Conservation (phyloP, 352 stramenopile genomes). For the Pythium phragmiticola region DNA sequence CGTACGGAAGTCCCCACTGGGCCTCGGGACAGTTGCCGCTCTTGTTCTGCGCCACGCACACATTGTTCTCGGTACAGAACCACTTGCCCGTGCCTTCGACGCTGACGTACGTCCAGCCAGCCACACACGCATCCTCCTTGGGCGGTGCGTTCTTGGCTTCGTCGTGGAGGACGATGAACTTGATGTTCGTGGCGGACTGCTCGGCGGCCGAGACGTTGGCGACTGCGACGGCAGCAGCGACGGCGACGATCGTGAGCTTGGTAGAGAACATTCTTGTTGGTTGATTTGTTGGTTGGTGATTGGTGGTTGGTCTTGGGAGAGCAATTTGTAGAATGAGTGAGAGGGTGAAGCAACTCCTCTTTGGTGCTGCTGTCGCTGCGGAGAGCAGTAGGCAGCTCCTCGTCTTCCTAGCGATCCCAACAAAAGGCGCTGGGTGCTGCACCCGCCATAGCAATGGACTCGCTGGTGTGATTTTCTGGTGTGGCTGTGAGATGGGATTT, state of each 20-base stretch:
- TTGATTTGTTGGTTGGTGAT: no score
- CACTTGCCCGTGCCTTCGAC: slow-evolving; percentile 9
- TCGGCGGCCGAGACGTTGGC: neutral
- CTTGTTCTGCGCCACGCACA: slow-evolving; percentile 9
- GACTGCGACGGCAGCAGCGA: neutral
- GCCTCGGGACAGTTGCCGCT: slow-evolving; percentile 12
- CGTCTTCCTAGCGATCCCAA: no score
- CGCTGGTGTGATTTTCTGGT: no score
- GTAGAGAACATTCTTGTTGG: neutral
- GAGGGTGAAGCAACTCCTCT: no score
- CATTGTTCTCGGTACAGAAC: slow-evolving; percentile 8
- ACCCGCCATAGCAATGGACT: no score
- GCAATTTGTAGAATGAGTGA: no score
- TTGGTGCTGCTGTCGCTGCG: no score
- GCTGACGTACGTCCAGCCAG: slow-evolving; percentile 11
- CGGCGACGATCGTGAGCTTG: neutral
- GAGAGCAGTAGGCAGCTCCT: no score
- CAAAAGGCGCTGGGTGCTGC: no score
- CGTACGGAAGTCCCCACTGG: slow-evolving; percentile 10
- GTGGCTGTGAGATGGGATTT: no score
- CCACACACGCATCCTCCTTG: neutral
- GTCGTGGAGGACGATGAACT: neutral
- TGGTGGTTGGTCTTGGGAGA: no score
- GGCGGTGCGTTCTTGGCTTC: neutral
- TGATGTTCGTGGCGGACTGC: neutral